Evolutionary conservation across 2,329 filamentous ascomycete species (phyloP).

Genomic region (Cercospora zeina): DNA sequence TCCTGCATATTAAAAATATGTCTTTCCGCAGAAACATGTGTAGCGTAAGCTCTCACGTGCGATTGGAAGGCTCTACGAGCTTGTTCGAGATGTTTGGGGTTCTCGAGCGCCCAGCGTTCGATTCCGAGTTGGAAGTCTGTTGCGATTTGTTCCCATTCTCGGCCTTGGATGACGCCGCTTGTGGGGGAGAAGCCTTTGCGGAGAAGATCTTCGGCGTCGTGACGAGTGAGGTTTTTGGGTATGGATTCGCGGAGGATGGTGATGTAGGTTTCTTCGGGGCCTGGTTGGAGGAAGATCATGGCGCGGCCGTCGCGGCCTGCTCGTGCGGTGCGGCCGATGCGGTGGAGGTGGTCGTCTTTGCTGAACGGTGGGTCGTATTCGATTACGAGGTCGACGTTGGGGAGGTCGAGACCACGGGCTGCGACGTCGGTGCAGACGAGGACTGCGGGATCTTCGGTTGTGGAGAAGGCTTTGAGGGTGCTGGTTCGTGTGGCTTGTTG

Average conservation of each 20-base stretch:
- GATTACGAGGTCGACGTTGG: slow-evolving; percentile 89
- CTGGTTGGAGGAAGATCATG: slow-evolving; percentile 84
- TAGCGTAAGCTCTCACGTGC: slow-evolving; percentile 91
- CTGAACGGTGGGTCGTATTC: slow-evolving; percentile 97
- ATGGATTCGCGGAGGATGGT: slow-evolving; percentile 72
- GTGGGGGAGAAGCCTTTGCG: slow-evolving; percentile 60
- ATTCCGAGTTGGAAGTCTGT: slow-evolving; percentile 68
- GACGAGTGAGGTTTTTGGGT: slow-evolving; percentile 54
- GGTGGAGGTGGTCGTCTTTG: slow-evolving; percentile 88
- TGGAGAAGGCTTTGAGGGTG: slow-evolving; percentile 77
- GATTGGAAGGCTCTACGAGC: slow-evolving; percentile 85
- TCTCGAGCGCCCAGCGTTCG: slow-evolving; percentile 65
- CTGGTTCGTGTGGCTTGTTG: slow-evolving; percentile 83
- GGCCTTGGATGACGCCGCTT: slow-evolving; percentile 43
- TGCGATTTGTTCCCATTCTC: slow-evolving; percentile 64
- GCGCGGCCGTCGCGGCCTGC: slow-evolving; percentile 86
- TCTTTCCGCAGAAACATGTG: slow-evolving; percentile 82
- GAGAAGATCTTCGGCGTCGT: slow-evolving; percentile 65
- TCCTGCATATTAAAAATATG: slow-evolving; percentile 87
- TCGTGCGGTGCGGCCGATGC: slow-evolving; percentile 90
- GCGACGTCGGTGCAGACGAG: slow-evolving; percentile 94
- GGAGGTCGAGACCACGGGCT: slow-evolving; percentile 90
- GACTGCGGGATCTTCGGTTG: slow-evolving; percentile 71
- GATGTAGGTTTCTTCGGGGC: slow-evolving; percentile 89
- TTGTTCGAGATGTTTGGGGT: slow-evolving; percentile 71